Percentiles rank a stretch among this genome's conserved stretches.
phyloP scores from a whole-genome alignment of 768 basidiomycete species.

The Russula vinacea region DNA sequence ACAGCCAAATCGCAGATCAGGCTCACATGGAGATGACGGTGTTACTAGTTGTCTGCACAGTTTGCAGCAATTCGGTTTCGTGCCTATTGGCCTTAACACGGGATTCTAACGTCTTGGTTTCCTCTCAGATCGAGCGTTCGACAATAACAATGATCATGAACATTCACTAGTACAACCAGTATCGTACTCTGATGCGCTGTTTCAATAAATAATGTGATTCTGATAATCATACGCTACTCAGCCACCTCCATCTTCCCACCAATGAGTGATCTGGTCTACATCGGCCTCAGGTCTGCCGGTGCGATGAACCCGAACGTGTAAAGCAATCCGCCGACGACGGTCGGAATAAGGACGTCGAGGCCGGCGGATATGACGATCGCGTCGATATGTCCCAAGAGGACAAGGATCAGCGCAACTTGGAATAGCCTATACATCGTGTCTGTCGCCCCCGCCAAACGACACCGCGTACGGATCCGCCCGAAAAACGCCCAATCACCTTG shows the following conservation, averaged over 20 bases:
- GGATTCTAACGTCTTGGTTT: too few relatives aligned
- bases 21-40: too few relatives aligned
- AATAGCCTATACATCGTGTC: neutral
- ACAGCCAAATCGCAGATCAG: neutral
- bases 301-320: neutral
- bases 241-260: too few relatives aligned
- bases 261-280: neutral
- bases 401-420: conserved; percentile 3
- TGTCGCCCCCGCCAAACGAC: fast-evolving
- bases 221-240: neutral
- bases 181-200: neutral
- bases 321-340: neutral
- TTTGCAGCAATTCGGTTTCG: too few relatives aligned
- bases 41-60: too few relatives aligned
- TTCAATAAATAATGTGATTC: neutral
- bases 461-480: too few relatives aligned
- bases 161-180: neutral
- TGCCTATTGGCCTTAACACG: too few relatives aligned
- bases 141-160: neutral
- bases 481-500: too few relatives aligned
- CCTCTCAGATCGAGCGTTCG: too few relatives aligned
- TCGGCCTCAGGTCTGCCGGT: neutral
- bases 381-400: conserved; percentile 4
- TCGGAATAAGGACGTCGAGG: neutral
- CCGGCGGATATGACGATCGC: neutral